phyloP scores from a whole-genome alignment of 2,329 filamentous ascomycete genomes.

The Rachicladosporium sp. region DNA sequence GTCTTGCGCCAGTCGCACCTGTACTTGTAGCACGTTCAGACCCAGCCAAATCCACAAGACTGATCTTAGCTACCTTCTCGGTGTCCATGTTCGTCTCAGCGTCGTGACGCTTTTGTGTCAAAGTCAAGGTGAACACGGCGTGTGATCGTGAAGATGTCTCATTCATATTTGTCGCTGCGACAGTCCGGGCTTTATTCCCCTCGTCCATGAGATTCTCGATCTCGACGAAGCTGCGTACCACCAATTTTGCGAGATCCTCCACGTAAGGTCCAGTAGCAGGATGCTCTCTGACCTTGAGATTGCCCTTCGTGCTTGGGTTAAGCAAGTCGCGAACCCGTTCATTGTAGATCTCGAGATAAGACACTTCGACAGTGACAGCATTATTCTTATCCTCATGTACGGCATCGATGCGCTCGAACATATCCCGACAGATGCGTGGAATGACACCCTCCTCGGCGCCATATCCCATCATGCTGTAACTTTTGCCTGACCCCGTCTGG shows the following conservation, averaged over 20 bases:
- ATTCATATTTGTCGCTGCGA: conserved; percentile 99
- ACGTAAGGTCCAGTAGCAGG: conserved; percentile 96
- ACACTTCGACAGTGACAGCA: conserved; percentile 90
- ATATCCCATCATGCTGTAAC: conserved; percentile 99
- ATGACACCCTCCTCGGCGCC: conserved; percentile 93
- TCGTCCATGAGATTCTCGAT: conserved; percentile 99
- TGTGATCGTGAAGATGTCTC: conserved; percentile 97
- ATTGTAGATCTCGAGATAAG: conserved; percentile 98
- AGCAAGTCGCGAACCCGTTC: conserved; percentile 90
- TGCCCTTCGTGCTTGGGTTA: conserved; percentile 90
- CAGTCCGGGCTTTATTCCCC: conserved; percentile 95
- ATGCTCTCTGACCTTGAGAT: conserved; percentile 93
- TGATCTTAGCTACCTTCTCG: conserved; percentile 96
- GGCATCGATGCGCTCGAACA: conserved; percentile 75
- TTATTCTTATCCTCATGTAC: conserved; percentile 61
- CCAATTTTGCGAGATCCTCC: conserved; percentile 89
- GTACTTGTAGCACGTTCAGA: conserved; percentile 96
- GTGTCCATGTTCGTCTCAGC: conserved; percentile 90
- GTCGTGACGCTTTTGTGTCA: conserved; percentile 89
- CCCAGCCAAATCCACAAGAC: conserved; percentile 91
- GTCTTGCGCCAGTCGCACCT: conserved; percentile 81
- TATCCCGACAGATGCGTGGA: conserved; percentile 90
- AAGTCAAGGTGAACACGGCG: conserved; percentile 90
- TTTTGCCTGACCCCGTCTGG: conserved; percentile 96
- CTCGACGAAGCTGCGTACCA: conserved; percentile 84